Evolutionary conservation across 306 rosid species (phyloP).

Genomic region (Cotoneaster glaucophyllus): DNA sequence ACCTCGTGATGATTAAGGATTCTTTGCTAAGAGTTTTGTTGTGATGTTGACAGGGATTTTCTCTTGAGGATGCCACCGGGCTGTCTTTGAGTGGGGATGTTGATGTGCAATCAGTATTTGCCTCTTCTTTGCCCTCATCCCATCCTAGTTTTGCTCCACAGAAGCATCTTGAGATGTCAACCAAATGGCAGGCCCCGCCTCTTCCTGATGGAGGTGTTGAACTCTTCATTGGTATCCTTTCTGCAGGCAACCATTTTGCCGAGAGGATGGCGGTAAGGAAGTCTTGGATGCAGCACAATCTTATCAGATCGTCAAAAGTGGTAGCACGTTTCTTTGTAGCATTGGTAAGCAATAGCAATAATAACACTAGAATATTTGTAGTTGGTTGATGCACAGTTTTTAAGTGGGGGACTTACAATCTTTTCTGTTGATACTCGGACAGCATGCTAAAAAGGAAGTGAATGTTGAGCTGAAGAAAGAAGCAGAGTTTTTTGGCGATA

Average conservation of each 20-base stretch:
- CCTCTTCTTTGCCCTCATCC: conserved; percentile 73
- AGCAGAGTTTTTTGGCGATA: conserved; percentile 86
- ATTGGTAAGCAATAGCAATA: conserved; percentile 47
- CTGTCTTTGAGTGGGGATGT: conserved; percentile 64
- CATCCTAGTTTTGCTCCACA: conserved; percentile 82
- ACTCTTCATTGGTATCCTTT: conserved; percentile 80
- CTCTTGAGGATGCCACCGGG: conserved; percentile 97
- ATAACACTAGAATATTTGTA: conserved; percentile 4
- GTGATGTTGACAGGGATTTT: conserved; percentile 58
- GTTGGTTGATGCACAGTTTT: not conserved
- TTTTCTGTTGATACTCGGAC: conserved; percentile 25
- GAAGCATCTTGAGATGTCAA: conserved; percentile 68
- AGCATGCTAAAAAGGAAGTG: conserved; percentile 70
- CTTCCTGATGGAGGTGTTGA: conserved; percentile 48
- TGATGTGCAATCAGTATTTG: conserved; percentile 66
- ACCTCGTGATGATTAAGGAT: conserved; percentile 11
- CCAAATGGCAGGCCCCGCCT: conserved; percentile 64
- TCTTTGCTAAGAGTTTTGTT: not conserved
- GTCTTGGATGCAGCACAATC: conserved; percentile 90
- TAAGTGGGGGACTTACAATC: conserved; percentile 12
- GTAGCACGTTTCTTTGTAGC: conserved; percentile 95
- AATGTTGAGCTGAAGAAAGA: conserved; percentile 77
- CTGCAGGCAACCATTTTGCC: conserved; percentile 95
- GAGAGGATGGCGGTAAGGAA: conserved; percentile 96
- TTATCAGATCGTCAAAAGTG: conserved; percentile 62